A percentile compares a stretch with the other conserved stretches of the same genome.
These are phyloP conservation scores for Agarophyton chilense DNA, from an alignment of 23 red algal species.

Conservation along the genomic window DNA sequence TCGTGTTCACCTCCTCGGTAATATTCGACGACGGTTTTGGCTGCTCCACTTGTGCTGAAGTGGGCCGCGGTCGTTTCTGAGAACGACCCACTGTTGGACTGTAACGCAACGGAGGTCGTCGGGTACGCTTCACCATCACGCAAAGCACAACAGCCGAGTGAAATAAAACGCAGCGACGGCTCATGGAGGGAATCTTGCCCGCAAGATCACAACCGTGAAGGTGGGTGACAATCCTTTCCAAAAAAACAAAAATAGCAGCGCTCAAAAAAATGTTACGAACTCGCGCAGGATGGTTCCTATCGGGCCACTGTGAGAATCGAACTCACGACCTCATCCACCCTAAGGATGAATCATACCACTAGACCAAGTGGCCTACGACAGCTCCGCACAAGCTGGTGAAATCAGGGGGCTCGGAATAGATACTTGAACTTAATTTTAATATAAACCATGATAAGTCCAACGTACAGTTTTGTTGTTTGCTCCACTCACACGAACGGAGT, in stretches of 20 bases:
- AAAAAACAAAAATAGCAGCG: background rate
- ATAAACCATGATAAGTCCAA: too few relatives aligned
- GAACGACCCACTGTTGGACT: background rate
- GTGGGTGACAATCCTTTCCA: background rate
- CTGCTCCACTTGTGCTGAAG: background rate
- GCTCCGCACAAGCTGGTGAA: background rate
- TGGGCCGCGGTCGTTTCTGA: background rate
- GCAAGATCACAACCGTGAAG: too few relatives aligned
- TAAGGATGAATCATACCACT: conserved; percentile 92
- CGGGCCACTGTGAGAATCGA: conserved; percentile 82
- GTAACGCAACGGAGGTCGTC: background rate
- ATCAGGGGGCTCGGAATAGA: background rate
- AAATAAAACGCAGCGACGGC: background rate
- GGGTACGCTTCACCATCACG: background rate
- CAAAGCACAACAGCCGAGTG: background rate
- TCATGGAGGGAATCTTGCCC: too few relatives aligned
- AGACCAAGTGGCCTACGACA: conserved; percentile 66
- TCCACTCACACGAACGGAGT: too few relatives aligned
- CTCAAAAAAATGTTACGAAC: background rate
- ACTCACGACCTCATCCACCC: conserved; percentile 88
- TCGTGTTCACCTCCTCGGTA: too few relatives aligned
- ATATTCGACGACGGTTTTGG: background rate
- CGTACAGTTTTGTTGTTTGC: too few relatives aligned
- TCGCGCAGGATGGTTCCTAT: background rate
- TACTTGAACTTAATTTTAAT: background rate